Conservation (phyloP, 2,329 filamentous ascomycete species). For the Davidsoniella australis region DNA sequence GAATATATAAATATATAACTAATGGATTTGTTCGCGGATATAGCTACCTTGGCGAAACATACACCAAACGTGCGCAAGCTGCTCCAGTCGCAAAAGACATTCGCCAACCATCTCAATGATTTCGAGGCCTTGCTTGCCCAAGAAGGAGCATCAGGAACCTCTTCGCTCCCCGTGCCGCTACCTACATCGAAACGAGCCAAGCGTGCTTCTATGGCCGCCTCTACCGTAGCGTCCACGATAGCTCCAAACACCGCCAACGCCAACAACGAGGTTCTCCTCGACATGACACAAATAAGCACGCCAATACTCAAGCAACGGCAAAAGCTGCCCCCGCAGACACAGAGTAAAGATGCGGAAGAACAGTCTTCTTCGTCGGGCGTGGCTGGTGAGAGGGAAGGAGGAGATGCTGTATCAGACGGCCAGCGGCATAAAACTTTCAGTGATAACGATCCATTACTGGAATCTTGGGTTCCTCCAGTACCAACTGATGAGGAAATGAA, state of each 20-base stretch:
- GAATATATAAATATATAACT: neutral
- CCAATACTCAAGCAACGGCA: neutral
- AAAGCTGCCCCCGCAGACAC: too few relatives aligned
- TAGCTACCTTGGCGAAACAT: constrained; percentile 27
- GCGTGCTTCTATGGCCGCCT: constrained; percentile 18
- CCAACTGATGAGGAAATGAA: constrained; percentile 46
- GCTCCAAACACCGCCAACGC: neutral
- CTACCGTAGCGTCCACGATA: constrained; percentile 18
- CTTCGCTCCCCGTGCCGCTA: constrained; percentile 2
- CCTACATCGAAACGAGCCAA: constrained; percentile 9
- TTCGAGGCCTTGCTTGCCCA: constrained; percentile 47
- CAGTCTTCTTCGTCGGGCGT: neutral
- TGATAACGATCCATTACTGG: constrained; percentile 41
- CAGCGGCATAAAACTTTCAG: constrained; percentile 23
- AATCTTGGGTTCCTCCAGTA: constrained; percentile 37
- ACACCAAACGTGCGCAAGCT: constrained; percentile 60
- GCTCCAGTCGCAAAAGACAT: constrained; percentile 64
- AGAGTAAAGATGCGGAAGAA: too few relatives aligned
- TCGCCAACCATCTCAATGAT: constrained; percentile 67
- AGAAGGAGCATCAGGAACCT: constrained; percentile 20
- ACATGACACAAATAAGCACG: too few relatives aligned
- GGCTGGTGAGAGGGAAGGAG: too few relatives aligned
- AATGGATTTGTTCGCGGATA: neutral
- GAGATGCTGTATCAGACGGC: too few relatives aligned
- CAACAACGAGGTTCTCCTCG: too few relatives aligned